Percentiles rank a stretch among this genome's conserved stretches.
Conservation (phyloP, 1,284 basidiomycete species). For the Trichosporon asahii region DNA sequence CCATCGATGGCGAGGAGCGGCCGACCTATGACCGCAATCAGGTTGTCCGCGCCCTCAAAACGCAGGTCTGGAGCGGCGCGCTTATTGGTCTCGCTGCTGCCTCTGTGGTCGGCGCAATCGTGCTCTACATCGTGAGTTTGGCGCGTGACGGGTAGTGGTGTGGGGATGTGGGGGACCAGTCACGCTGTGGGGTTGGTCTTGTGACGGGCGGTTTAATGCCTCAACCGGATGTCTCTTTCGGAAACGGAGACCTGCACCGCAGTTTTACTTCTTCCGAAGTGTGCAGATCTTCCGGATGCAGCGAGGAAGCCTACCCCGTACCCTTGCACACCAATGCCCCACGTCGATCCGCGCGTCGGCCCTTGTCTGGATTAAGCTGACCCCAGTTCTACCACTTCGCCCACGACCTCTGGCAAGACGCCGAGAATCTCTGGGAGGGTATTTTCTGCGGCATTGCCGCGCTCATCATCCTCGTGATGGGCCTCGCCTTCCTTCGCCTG, state of each 20-base stretch:
- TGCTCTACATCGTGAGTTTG: conserved; percentile 52
- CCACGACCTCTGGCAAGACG: conserved; percentile 52
- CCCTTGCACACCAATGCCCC: not conserved
- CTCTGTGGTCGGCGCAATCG: conserved; percentile 59
- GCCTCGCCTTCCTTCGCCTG: conserved; percentile 69
- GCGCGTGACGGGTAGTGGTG: not conserved
- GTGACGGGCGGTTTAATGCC: not conserved
- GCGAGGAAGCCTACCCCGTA: not conserved
- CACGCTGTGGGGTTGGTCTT: not conserved
- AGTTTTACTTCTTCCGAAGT: not conserved
- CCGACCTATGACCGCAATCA: conserved; percentile 14
- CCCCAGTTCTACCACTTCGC: conserved; percentile 53
- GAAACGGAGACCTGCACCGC: not conserved
- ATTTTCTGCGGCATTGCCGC: conserved; percentile 71
- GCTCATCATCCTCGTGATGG: conserved; percentile 58
- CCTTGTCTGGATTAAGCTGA: not conserved
- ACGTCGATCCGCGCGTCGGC: not conserved
- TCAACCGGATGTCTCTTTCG: not conserved
- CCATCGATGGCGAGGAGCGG: not conserved
- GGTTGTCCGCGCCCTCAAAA: conserved; percentile 32
- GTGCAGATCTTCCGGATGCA: not conserved
- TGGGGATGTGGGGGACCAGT: not conserved
- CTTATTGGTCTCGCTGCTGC: conserved; percentile 67
- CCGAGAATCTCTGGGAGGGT: conserved; percentile 32
- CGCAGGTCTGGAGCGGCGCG: conserved; percentile 72